phyloP scores from a whole-genome alignment of 805 yeast species.

The Spathaspora boniae region DNA sequence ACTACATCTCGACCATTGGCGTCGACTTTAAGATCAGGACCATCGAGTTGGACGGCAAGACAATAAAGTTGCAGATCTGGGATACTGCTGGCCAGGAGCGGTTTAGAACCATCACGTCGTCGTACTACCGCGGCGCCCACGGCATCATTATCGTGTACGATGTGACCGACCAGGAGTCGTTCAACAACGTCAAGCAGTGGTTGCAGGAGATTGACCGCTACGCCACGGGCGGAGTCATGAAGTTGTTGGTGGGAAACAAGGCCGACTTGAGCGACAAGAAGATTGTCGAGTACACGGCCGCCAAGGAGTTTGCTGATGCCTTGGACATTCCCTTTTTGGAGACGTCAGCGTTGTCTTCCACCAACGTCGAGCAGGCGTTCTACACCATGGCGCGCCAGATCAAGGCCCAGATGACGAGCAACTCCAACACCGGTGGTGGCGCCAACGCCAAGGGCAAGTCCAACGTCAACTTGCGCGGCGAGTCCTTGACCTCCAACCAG shows the following conservation, averaged over 20 bases:
- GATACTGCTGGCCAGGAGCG: constrained; percentile 99
- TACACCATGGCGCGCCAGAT: constrained; percentile 98
- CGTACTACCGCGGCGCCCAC: constrained; percentile 97
- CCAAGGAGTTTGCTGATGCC: constrained; percentile 96
- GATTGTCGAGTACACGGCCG: constrained; percentile 92
- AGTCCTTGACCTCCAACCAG: constrained; percentile 43
- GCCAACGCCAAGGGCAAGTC: constrained; percentile 55
- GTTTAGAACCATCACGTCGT: constrained; percentile 94
- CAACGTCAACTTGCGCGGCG: constrained; percentile 71
- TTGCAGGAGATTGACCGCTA: constrained; percentile 97
- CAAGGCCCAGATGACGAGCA: constrained; percentile 86
- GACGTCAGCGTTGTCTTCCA: constrained; percentile 91
- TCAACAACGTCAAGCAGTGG: constrained; percentile 97
- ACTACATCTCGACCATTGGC: constrained; percentile 95
- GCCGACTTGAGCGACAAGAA: constrained; percentile 91
- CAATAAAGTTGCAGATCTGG: constrained; percentile 97
- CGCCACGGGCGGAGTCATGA: constrained; percentile 96
- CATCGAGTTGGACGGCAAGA: constrained; percentile 92
- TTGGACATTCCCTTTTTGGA: constrained; percentile 92
- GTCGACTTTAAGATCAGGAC: constrained; percentile 92
- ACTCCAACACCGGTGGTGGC: constrained; percentile 23
- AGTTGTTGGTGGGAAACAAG: constrained; percentile 93
- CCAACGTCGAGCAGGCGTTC: constrained; percentile 98
- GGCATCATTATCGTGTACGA: constrained; percentile 98
- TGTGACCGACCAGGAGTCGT: constrained; percentile 95